Conservation (phyloP, 306 rosid species). For the Trifolium repens region DNA sequence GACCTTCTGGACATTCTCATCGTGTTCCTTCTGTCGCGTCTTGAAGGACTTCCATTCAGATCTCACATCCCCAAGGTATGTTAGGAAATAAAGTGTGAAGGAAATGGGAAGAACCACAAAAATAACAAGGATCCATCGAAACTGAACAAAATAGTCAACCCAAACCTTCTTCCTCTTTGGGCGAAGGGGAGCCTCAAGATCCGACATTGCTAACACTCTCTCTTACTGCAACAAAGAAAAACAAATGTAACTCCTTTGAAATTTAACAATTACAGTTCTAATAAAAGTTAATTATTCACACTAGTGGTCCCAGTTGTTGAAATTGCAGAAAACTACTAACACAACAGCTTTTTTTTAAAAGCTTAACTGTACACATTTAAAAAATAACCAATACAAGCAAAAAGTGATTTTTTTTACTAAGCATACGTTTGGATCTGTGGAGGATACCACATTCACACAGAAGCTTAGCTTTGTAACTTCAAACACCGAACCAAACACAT, state of each 20-base stretch:
- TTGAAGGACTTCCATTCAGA: constrained; percentile 92
- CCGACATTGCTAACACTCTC: constrained; percentile 65
- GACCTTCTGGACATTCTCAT: constrained; percentile 84
- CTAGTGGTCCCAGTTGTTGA: not conserved
- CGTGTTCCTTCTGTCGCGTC: constrained; percentile 86
- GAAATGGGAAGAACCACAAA: constrained; percentile 95
- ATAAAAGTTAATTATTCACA: not conserved
- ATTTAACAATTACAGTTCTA: not conserved
- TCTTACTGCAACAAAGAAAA: constrained; percentile 27
- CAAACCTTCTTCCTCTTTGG: constrained; percentile 89
- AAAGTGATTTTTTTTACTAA: not conserved
- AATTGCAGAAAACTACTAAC: not conserved
- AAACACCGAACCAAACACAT: too few relatives aligned
- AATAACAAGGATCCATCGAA: constrained; percentile 89
- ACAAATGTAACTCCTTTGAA: not conserved
- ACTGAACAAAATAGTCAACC: constrained; percentile 83
- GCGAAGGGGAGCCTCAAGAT: constrained; percentile 81
- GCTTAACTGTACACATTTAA: not conserved
- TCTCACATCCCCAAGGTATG: constrained; percentile 84
- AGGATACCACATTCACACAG: too few relatives aligned
- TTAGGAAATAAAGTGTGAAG: constrained; percentile 78
- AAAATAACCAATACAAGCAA: not conserved
- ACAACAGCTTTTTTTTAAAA: not conserved
- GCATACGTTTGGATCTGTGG: too few relatives aligned
- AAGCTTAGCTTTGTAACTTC: too few relatives aligned